A percentile compares a stretch with the other conserved stretches of the same genome.
phyloP scores from a whole-genome alignment of 345 rosid species.

The Cardamine chenopodiifolia region DNA sequence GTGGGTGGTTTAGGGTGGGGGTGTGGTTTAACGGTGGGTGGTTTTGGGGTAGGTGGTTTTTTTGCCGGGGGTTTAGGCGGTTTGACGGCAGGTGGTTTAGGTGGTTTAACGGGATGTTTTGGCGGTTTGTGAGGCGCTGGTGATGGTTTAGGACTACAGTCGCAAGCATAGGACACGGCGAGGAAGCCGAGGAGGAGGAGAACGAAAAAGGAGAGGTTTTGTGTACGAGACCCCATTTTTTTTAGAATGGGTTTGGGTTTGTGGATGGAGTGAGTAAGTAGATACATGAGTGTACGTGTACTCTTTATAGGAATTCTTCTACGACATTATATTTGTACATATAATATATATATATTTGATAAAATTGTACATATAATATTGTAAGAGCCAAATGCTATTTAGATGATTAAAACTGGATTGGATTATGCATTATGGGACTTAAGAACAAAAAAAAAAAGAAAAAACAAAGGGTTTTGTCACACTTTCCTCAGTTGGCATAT shows the following conservation, averaged over 20 bases:
- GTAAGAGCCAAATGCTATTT: slow-evolving; percentile 1
- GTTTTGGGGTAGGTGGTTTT: slow-evolving; percentile 31
- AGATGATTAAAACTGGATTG: slow-evolving; percentile 18
- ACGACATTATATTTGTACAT: background rate
- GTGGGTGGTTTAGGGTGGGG: slow-evolving; percentile 8
- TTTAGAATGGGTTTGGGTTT: slow-evolving; percentile 15
- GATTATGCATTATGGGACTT: slow-evolving; percentile 5
- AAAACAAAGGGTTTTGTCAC: slow-evolving; percentile 6
- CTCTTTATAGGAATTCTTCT: slow-evolving; percentile 27
- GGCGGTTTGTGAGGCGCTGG: slow-evolving; percentile 35
- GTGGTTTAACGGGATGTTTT: slow-evolving; percentile 40
- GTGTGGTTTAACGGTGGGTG: slow-evolving; percentile 9
- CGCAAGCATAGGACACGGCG: slow-evolving; percentile 37
- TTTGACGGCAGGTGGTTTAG: slow-evolving; percentile 37
- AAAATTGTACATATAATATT: background rate
- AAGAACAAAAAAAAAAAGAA: slow-evolving; percentile 11
- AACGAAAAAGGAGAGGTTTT: slow-evolving; percentile 27
- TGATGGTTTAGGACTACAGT: slow-evolving; percentile 39
- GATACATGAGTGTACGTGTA: slow-evolving; percentile 6
- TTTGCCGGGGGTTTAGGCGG: slow-evolving; percentile 38
- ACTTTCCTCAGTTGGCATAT: slow-evolving; percentile 27
- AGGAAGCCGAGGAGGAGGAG: slow-evolving; percentile 37
- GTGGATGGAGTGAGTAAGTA: slow-evolving; percentile 29
- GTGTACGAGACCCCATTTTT: slow-evolving; percentile 33
- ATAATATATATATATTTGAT: too few species aligned